Percentiles rank a stretch among this genome's conserved stretches.
phyloP scores from a whole-genome alignment of 2,329 filamentous ascomycete species.

The Pseudogymnoascus sp. region DNA sequence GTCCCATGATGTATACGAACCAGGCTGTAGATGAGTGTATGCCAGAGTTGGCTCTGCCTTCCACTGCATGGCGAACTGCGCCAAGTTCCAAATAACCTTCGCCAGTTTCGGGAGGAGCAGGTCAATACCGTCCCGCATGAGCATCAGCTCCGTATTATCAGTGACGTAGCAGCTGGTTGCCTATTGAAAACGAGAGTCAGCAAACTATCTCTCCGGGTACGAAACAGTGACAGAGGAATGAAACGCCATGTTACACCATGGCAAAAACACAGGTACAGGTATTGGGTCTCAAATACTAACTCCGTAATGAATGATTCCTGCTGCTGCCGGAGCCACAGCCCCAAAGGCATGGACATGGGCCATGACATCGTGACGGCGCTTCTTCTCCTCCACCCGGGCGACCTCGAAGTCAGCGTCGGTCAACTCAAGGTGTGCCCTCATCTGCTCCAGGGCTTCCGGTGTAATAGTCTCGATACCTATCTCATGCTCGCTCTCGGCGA shows the following conservation, averaged over 20 bases:
- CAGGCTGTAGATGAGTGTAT: constrained; percentile 63
- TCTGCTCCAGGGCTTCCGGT: constrained; percentile 66
- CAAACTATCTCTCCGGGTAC: constrained; percentile 6
- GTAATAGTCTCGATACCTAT: constrained; percentile 66
- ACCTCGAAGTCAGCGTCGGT: constrained; percentile 72
- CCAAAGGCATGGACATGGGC: constrained; percentile 69
- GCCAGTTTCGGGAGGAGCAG: constrained; percentile 73
- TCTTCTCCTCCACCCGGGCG: constrained; percentile 70
- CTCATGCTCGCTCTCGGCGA: constrained; percentile 76
- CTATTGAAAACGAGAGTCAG: constrained; percentile 11
- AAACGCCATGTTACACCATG: constrained; percentile 14
- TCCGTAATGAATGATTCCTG: constrained; percentile 76
- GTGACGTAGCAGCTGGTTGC: constrained; percentile 51
- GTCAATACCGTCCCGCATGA: constrained; percentile 67
- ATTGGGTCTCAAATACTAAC: background rate
- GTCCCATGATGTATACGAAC: background rate
- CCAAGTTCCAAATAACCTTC: constrained; percentile 68
- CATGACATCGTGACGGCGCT: constrained; percentile 58
- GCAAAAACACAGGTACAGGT: constrained; percentile 42
- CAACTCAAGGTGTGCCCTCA: constrained; percentile 66
- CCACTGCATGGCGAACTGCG: constrained; percentile 63
- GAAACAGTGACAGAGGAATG: constrained; percentile 15
- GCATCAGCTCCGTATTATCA: constrained; percentile 72
- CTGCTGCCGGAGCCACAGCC: constrained; percentile 64
- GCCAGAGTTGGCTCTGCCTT: constrained; percentile 66